phyloP scores from a whole-genome alignment of 441 rosid genomes.

The Populus tomentosa region DNA sequence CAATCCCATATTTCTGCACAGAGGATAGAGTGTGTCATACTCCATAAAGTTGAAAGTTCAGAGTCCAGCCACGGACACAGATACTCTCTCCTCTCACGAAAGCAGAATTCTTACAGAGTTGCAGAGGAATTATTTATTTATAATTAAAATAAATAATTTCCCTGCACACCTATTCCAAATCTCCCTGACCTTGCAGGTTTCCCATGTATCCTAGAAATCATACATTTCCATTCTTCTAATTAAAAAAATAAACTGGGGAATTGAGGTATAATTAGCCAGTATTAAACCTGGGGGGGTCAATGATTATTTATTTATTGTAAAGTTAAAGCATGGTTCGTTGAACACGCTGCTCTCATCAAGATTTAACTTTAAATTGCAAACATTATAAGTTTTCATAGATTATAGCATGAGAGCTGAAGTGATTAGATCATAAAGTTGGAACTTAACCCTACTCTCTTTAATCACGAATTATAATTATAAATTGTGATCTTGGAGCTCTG shows the following conservation, averaged over 20 bases:
- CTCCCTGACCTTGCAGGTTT: neutral
- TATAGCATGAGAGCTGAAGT: neutral
- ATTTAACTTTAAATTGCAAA: too few species aligned
- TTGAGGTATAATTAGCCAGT: too few species aligned
- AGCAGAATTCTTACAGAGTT: constrained; percentile 2
- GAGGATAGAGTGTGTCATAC: neutral
- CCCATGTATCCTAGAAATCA: too few species aligned
- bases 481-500: neutral
- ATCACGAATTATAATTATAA: neutral
- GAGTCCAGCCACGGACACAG: neutral
- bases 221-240: neutral
- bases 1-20: neutral
- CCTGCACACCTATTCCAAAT: neutral
- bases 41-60: constrained; percentile 7
- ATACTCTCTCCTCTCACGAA: neutral
- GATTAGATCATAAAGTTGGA: neutral
- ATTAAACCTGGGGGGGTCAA: too few species aligned
- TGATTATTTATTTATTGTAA: too few species aligned
- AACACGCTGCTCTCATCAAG: too few species aligned
- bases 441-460: neutral
- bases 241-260: too few species aligned
- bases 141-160: neutral
- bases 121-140: neutral
- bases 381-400: neutral
- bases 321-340: too few species aligned